Conservation (phyloP, 768 basidiomycete species). For the Kwoniella dendrophila region DNA sequence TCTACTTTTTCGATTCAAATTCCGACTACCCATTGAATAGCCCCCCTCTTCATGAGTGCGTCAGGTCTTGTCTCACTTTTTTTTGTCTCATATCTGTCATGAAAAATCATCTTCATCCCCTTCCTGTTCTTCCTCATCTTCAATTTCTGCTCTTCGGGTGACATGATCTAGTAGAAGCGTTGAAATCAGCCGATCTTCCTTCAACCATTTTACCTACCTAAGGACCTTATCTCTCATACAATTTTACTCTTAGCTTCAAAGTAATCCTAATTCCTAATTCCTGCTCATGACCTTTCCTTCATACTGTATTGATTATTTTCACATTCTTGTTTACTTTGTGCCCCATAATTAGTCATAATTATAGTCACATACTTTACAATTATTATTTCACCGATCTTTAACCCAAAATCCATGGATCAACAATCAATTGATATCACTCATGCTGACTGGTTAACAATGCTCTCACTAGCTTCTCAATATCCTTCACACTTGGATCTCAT, state of each 20-base stretch:
- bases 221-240: too few relatives aligned
- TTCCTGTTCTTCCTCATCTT: background rate
- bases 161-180: too few relatives aligned
- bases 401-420: background rate
- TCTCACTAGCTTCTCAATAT: slow-evolving; percentile 2
- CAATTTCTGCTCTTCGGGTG: background rate
- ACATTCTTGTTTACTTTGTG: too few relatives aligned
- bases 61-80: slow-evolving; percentile 7
- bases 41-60: slow-evolving; percentile 6
- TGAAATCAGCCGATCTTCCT: too few relatives aligned
- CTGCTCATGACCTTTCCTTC: too few relatives aligned
- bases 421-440: slow-evolving; percentile 1
- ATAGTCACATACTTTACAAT: too few relatives aligned
- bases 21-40: background rate
- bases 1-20: background rate
- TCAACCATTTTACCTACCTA: too few relatives aligned
- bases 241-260: too few relatives aligned
- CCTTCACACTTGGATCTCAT: slow-evolving; percentile 3
- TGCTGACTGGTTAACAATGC: slow-evolving; percentile 10
- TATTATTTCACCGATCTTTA: background rate
- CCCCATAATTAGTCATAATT: too few relatives aligned
- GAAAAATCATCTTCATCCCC: background rate
- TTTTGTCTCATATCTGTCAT: slow-evolving; percentile 3
- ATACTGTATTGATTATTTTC: too few relatives aligned
- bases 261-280: too few relatives aligned